A percentile compares a stretch with the other conserved stretches of the same genome.
Conservation (phyloP, 768 basidiomycete species). For the Lanmaoa pseudosensibilis region DNA sequence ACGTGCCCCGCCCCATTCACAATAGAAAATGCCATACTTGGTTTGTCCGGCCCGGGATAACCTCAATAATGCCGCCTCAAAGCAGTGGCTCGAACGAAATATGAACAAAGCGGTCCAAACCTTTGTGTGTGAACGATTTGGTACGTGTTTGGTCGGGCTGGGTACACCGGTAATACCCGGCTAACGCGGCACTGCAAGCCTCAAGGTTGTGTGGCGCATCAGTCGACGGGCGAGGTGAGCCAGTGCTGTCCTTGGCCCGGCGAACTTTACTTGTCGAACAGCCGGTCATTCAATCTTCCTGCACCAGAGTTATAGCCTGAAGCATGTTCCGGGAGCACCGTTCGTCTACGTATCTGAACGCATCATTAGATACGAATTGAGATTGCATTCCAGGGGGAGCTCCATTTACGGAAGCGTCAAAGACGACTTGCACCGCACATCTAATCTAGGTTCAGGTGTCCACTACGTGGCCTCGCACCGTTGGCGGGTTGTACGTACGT, state of each 20-base stretch:
- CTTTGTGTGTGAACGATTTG: too few relatives aligned
- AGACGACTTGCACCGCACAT: background rate
- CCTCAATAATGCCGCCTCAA: conserved; percentile 8
- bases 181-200: conserved; percentile 5
- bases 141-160: background rate
- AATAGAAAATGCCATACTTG: conserved; percentile 9
- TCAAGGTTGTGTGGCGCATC: background rate
- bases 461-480: background rate
- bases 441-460: background rate
- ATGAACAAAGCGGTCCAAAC: too few relatives aligned
- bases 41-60: conserved; percentile 1
- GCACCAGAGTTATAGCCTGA: background rate
- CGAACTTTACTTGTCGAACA: background rate
- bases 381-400: background rate
- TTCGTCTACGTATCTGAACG: background rate
- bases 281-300: background rate
- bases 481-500: background rate
- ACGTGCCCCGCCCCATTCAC: conserved; percentile 13
- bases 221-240: background rate
- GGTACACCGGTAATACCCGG: conserved; percentile 6
- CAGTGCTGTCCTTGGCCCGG: background rate
- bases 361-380: background rate
- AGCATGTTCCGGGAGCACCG: background rate
- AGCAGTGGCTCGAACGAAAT: too few relatives aligned
- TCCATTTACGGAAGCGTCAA: conserved; percentile 6